Percentiles rank a stretch among this genome's conserved stretches.
Conservation (phyloP, 345 rosid species). For the Citrus unshiu region DNA sequence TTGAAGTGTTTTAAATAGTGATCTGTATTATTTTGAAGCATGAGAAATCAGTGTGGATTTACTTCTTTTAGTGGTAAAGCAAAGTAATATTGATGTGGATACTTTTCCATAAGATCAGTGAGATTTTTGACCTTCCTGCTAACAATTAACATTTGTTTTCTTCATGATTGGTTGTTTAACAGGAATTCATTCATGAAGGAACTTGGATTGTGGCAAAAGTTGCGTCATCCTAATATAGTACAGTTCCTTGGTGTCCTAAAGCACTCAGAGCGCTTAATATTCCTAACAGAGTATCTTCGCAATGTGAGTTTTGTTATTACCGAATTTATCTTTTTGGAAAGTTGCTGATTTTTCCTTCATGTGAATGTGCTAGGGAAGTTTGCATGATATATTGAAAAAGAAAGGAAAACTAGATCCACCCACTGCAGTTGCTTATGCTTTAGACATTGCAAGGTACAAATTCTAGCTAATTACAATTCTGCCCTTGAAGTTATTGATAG, state of each 20-base stretch:
- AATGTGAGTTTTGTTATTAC: slow-evolving; percentile 35
- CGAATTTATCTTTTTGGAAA: neutral
- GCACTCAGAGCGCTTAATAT: slow-evolving; percentile 51
- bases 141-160: slow-evolving; percentile 8
- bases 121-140: neutral
- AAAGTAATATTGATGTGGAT: neutral
- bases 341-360: slow-evolving; percentile 16
- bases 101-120: neutral
- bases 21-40: neutral
- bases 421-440: slow-evolving; percentile 53
- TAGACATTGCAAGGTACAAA: slow-evolving; percentile 66
- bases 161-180: neutral
- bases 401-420: slow-evolving; percentile 47
- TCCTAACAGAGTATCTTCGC: slow-evolving; percentile 59
- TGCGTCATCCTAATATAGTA: slow-evolving; percentile 69
- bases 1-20: neutral
- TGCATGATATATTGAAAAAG: slow-evolving; percentile 52
- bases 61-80: neutral
- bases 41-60: neutral
- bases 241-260: slow-evolving; percentile 70
- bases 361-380: slow-evolving; percentile 44
- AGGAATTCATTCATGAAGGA: slow-evolving; percentile 52
- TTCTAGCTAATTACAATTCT: neutral
- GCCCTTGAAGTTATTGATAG: neutral
- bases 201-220: slow-evolving; percentile 57